Conservation (phyloP, 495 filamentous ascomycete species). For the Lasiosphaeria hispida region DNA sequence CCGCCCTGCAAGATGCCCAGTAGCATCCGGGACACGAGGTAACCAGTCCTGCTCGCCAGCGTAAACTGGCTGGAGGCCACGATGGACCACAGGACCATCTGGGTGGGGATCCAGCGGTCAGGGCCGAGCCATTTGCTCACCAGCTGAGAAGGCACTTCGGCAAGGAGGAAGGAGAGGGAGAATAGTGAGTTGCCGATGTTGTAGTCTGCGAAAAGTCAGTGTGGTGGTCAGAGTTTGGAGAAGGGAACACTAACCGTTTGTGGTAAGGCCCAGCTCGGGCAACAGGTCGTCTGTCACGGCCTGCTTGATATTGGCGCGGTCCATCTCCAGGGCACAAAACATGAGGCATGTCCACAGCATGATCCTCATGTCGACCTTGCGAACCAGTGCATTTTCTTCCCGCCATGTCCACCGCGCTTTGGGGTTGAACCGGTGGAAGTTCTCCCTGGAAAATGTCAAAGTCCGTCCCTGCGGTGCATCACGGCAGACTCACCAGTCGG, state of each 20-base stretch:
- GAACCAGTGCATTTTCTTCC: slow-evolving; percentile 66
- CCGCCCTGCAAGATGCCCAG: slow-evolving; percentile 72
- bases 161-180: slow-evolving; percentile 60
- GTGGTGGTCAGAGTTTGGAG: background rate
- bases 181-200: slow-evolving; percentile 76
- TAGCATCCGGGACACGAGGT: slow-evolving; percentile 58
- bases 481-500: slow-evolving; percentile 40
- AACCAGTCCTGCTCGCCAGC: slow-evolving; percentile 54
- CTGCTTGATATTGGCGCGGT: slow-evolving; percentile 70
- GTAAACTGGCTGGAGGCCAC: slow-evolving; percentile 65
- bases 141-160: slow-evolving; percentile 73
- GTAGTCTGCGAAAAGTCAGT: slow-evolving; percentile 43
- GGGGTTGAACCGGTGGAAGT: slow-evolving; percentile 71
- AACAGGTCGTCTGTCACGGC: slow-evolving; percentile 72
- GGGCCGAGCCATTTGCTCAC: slow-evolving; percentile 71
- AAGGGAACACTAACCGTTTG: slow-evolving; percentile 51
- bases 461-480: background rate
- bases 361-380: slow-evolving; percentile 45
- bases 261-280: slow-evolving; percentile 55
- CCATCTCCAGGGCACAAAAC: slow-evolving; percentile 76
- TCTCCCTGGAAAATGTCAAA: slow-evolving; percentile 28
- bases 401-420: slow-evolving; percentile 65
- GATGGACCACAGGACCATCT: slow-evolving; percentile 73
- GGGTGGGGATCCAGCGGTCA: slow-evolving; percentile 75
- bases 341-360: slow-evolving; percentile 67